Base-by-base conservation (phyloP, 805 yeast species). In the Kazachstania taianensis region DNA sequence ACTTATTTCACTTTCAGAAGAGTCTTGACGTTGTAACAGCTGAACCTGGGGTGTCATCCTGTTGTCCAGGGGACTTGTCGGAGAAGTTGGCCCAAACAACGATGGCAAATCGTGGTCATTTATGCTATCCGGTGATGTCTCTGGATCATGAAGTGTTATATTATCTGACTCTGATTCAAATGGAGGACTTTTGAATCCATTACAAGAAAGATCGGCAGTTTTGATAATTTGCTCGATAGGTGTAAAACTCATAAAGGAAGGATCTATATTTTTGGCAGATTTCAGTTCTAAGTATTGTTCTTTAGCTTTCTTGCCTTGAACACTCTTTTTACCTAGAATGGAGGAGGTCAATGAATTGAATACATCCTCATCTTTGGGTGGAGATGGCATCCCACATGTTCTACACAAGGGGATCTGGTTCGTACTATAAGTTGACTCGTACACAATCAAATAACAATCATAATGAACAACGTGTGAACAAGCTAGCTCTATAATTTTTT, bases 401-500 rank as follows among this genome's bases (percentile, higher is more conserved):
- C 41, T 36, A 36, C 66, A 61, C 4, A 28, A 26, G 1, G 65
- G 63, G 5, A 41, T 32, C 9, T 41, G 35, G 17, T 33, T 18
- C 19, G 20, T 28, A 38, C 49, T 20, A 17, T 16, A 35, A n/a
- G 37, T 18, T 2, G 16, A 22, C 14, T 35, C 37, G 25, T 17
- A 28, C 9, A 35, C 17, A 5, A 30, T 24, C 7, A 56, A 40
- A 22, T 58, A 65, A 41, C 77, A 72, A 36, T 65, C 58, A 36
- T 57, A 56, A 46, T 72, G 77, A 20, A 65, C 52, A 27, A 56
- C 55, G 45, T 70, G 75, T 5, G 59, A 52, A 48, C 75, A 69
- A 1, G 59, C 43, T 30, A 70, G 41, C 23, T 62, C 66, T 3
- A 71, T 38, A 1, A 64, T 41, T 23, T 56, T 61, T 50, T 72